A percentile compares a stretch with the other conserved stretches of the same genome.
Conservation (phyloP, 2,329 filamentous ascomycete species). For the Plectosphaerella cucumerina region DNA sequence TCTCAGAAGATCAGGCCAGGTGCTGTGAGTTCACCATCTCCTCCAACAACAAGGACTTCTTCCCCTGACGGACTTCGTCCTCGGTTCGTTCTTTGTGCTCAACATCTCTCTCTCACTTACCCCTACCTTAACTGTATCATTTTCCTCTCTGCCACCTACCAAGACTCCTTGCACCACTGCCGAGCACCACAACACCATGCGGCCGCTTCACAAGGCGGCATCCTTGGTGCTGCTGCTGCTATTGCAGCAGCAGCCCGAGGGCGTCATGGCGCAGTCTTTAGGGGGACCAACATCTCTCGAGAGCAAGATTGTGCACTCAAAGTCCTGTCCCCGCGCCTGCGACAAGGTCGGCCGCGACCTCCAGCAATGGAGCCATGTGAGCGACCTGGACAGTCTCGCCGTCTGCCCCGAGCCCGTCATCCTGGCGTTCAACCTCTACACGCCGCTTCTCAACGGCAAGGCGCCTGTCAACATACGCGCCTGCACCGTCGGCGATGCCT, state of each 20-base stretch:
- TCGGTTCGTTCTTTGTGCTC: background rate
- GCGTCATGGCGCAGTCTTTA: background rate
- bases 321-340: background rate
- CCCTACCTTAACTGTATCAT: background rate
- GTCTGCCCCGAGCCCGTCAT: slow-evolving; percentile 4
- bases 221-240: background rate
- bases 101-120: background rate
- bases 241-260: background rate
- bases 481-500: slow-evolving; percentile 5
- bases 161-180: background rate
- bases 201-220: background rate
- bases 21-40: background rate
- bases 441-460: background rate
- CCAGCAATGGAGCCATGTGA: background rate
- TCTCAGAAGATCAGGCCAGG: background rate
- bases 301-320: background rate
- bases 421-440: slow-evolving; percentile 5
- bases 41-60: background rate
- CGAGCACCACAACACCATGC: background rate
- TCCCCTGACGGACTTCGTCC: background rate
- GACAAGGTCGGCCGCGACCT: background rate
- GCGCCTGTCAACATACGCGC: slow-evolving; percentile 4
- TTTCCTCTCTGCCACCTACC: background rate
- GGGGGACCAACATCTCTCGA: background rate
- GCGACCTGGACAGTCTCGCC: slow-evolving; percentile 1